Evolutionary conservation across 2,329 filamentous ascomycete genomes (phyloP), one percentile per base, ranked within the genome.

Genomic region (Akanthomyces dipterigenus): DNA sequence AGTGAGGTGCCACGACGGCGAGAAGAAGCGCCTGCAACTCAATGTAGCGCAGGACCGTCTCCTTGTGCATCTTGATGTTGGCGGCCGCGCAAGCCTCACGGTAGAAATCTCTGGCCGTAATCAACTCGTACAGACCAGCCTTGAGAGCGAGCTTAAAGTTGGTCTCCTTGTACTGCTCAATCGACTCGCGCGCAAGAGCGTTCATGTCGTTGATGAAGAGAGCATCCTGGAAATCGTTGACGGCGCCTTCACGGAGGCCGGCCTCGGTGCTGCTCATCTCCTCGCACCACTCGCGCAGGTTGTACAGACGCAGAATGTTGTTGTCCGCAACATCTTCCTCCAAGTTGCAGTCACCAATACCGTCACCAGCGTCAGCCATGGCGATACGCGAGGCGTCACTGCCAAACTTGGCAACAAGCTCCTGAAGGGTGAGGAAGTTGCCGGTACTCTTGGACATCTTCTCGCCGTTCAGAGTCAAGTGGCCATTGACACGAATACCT

Each of bases 371-470:
- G 74, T 99, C 95, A 20, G 93, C 93, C 65, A 99, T 86, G 3
- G 93, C 92, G 69, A 98, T 89, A 72, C 93, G 86, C 48, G 89
- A 89, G 16, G 95, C 95, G 73, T 98, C 95, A 9, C 95, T 93
- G 70, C 95, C 95, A 69, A 95, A 99, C 75, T 99, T 99, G 68
- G 87, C 83, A 16, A 93, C 88, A 34, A 93, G 84, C 64, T 97
- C 90, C 59, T 87, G 84, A 57, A 98, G 81, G 12, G 95, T 98
- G 73, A 99, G 82, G 80, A 99, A 99, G 78, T 98, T 99, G 64
- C 95, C 95, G 0, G 93, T 97, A 59, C 89, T 93, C 80, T 99
- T 99, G 73, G 87, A 89, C 95, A 99, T 99, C 84, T 99, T 99
- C 73, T 96, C 91, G 55, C 93, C 93, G 73, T 99, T 99, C 65